Conservation (phyloP, 768 basidiomycete species). For the Termitomyces sp. region DNA sequence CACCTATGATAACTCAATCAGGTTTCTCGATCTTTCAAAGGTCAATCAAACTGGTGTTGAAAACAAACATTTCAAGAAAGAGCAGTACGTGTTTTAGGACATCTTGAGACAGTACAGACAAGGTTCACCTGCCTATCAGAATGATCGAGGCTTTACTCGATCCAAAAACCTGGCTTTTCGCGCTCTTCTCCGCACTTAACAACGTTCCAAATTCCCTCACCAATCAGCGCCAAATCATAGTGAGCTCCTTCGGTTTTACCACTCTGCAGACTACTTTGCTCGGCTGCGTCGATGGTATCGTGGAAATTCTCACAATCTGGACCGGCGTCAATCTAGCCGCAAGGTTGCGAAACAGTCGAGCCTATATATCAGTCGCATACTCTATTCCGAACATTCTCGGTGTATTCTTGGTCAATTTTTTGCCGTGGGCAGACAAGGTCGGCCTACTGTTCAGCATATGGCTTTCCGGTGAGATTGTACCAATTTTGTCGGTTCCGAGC, state of each 20-base stretch:
- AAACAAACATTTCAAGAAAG: slow-evolving; percentile 76
- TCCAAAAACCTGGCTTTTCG: slow-evolving; percentile 75
- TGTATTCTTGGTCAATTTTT: slow-evolving; percentile 51
- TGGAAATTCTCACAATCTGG: slow-evolving; percentile 69
- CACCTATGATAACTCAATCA: not conserved
- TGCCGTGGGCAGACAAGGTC: slow-evolving; percentile 62
- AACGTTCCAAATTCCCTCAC: slow-evolving; percentile 63
- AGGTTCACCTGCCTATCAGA: slow-evolving; percentile 25
- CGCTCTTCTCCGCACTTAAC: slow-evolving; percentile 55
- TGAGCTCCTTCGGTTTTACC: slow-evolving; percentile 62
- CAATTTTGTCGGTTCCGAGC: not conserved
- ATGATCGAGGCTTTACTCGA: slow-evolving; percentile 65
- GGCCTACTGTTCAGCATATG: slow-evolving; percentile 59
- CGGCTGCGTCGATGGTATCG: slow-evolving; percentile 57
- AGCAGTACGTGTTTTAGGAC: slow-evolving; percentile 49
- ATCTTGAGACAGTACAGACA: not conserved
- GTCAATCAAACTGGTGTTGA: slow-evolving; percentile 66
- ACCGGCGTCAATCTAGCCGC: slow-evolving; percentile 57
- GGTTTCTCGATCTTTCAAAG: not conserved
- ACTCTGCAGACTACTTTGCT: slow-evolving; percentile 64
- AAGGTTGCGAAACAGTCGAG: slow-evolving; percentile 51
- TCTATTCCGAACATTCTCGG: slow-evolving; percentile 65
- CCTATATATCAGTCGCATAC: slow-evolving; percentile 58
- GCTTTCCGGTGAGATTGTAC: slow-evolving; percentile 36
- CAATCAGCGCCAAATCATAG: slow-evolving; percentile 62